Evolutionary conservation across 225 moss, liverwort and hornwort genomes (phyloP), one percentile per base, ranked within the genome.

Genomic region (Pseudoscleropodium purum): DNA sequence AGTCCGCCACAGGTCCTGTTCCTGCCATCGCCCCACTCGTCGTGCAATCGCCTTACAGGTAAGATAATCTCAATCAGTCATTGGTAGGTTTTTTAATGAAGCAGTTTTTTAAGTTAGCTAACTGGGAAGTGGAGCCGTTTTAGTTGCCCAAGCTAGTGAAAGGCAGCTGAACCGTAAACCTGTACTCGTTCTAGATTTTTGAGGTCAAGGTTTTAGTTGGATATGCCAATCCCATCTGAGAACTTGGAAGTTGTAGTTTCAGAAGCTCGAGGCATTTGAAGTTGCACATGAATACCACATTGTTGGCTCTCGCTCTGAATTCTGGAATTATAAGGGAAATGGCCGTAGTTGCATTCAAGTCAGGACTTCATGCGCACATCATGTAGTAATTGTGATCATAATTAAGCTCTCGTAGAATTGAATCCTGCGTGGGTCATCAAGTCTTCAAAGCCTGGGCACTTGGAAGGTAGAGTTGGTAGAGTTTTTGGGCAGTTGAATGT

Each of bases 31-130:
- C 89, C 52, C 93, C 91, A 37, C 80, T 94, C 82, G 91, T 93
- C 78, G 81, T 91, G 84, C 94, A 90, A 56, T 52, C 90, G 6
- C 72, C 94, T 26, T 93, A 93, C 94, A 93, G 93, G 94, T 94
- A 47, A 60, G 72, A 66, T 36, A 26, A 29, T 33, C 72, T 47
- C 43, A 30, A 18, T 34, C 61, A 62, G 45, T 8, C 60, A 24
- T 25, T 33, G 45, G 11, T 43, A 63, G 45, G 7, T 15, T 47
- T 20, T 20, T 30, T 8, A 10, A 19, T 13, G 29, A 37, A n/a
- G n/a, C 29, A 52, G 18, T 18, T 19, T 18, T 13, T n/a, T 4
- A 9, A 66, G 37, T 19, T 72, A 7, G 6, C 70, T 14, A 14
- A 21, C 20, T 52, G 37, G 26, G 56, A 30, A 69, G 54, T 56